phyloP scores from a whole-genome alignment of 306 rosid genomes.

The Ormosia semicastrata region DNA sequence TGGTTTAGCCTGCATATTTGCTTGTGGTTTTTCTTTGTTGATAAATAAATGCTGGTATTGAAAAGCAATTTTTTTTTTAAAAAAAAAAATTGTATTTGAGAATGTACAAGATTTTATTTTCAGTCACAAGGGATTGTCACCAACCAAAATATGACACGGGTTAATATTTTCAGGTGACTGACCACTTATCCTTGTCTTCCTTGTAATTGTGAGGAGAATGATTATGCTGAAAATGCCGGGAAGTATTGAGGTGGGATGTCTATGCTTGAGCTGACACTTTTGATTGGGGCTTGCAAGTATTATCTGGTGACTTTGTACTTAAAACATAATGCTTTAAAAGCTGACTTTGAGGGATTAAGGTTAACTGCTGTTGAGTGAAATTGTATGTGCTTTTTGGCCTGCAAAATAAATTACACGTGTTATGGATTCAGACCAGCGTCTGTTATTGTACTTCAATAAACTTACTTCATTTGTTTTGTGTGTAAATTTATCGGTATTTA shows the following conservation, averaged over 20 bases:
- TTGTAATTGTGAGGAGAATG: background rate
- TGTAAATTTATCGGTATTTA: too few species aligned
- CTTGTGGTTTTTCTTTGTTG: too few species aligned
- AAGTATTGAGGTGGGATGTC: background rate
- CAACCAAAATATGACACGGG: background rate
- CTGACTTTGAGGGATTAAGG: background rate
- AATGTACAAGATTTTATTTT: background rate
- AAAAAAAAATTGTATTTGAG: conserved; percentile 2
- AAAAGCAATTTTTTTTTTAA: background rate
- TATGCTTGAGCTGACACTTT: background rate
- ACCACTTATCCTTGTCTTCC: background rate
- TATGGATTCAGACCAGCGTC: background rate
- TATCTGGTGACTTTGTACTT: background rate
- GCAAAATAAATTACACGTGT: background rate
- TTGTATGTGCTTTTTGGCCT: background rate
- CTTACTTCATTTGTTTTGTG: too few species aligned
- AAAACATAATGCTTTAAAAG: background rate
- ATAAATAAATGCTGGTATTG: background rate
- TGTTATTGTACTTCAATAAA: background rate
- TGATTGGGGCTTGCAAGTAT: background rate
- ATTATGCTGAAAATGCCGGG: background rate
- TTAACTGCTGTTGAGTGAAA: background rate
- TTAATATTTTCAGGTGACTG: background rate
- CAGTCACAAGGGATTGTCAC: background rate
- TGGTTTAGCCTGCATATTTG: too few species aligned